A percentile compares a stretch with the other conserved stretches of the same genome.
Evolutionary conservation across 129 eudicot species (phyloP).

Genomic region (Lactuca sativa): DNA sequence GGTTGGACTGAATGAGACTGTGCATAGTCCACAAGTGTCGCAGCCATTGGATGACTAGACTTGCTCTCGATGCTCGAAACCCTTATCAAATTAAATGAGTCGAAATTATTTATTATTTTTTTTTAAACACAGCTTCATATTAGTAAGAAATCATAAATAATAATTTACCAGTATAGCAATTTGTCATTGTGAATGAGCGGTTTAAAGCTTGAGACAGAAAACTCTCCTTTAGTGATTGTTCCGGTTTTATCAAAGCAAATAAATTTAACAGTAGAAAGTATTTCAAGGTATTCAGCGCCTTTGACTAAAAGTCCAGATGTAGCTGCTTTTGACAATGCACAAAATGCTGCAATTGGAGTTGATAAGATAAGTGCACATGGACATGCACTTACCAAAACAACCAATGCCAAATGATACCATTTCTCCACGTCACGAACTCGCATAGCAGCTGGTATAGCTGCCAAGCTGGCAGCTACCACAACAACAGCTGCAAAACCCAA

Average conservation of each 20-base stretch:
- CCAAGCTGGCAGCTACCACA: slow-evolving; percentile 57
- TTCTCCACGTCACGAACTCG: slow-evolving; percentile 40
- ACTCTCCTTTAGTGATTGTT: slow-evolving; percentile 85
- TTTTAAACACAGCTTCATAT: no score
- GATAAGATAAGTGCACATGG: slow-evolving; percentile 96
- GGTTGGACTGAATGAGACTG: slow-evolving; percentile 52
- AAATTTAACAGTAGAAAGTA: slow-evolving; percentile 54
- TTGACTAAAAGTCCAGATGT: slow-evolving; percentile 75
- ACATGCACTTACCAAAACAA: slow-evolving; percentile 89
- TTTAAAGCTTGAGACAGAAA: slow-evolving; percentile 56
- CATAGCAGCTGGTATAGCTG: slow-evolving; percentile 54
- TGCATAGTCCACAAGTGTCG: slow-evolving; percentile 70
- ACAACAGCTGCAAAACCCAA: slow-evolving; percentile 55
- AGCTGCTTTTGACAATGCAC: slow-evolving; percentile 92
- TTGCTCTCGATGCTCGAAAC: slow-evolving; percentile 87
- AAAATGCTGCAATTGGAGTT: slow-evolving; percentile 85
- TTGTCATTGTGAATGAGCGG: slow-evolving; percentile 38
- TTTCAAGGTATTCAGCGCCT: slow-evolving; percentile 86
- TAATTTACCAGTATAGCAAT: slow-evolving; percentile 67
- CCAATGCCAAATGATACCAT: slow-evolving; percentile 88
- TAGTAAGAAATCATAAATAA: not conserved
- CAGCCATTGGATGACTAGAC: slow-evolving; percentile 96
- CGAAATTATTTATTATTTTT: no score
- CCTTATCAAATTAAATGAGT: slow-evolving; percentile 44
- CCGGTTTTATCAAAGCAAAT: slow-evolving; percentile 96